Conservation (phyloP, 2,329 filamentous ascomycete genomes). For the Penicillium sp. region DNA sequence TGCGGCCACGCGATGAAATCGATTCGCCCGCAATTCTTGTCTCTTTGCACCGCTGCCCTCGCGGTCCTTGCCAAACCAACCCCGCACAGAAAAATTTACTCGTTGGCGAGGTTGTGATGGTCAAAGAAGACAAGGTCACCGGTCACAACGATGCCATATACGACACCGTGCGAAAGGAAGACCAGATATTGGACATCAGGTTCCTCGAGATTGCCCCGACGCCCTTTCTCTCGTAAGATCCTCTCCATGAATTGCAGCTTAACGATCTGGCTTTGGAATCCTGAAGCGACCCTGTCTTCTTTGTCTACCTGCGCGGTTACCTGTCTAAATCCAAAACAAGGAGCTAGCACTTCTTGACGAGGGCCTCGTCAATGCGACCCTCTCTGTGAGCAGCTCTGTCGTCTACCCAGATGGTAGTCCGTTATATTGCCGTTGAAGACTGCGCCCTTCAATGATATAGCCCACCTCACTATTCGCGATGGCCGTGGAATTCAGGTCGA, state of each 20-base stretch:
- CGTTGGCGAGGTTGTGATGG: conserved; percentile 17
- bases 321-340: conserved; percentile 22
- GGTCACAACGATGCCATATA: conserved; percentile 23
- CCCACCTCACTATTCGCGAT: conserved; percentile 20
- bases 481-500: conserved; percentile 17
- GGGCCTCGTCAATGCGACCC: conserved; percentile 21
- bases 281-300: conserved; percentile 21
- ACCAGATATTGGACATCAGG: conserved; percentile 4
- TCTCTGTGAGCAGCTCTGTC: conserved; percentile 20
- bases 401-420: conserved; percentile 21
- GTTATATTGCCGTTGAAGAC: conserved; percentile 18
- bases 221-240: conserved; percentile 18
- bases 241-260: neutral
- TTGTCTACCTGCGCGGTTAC: conserved; percentile 20
- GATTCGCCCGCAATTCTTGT: neutral
- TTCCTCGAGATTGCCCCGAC: conserved; percentile 21
- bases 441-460: conserved; percentile 15
- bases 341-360: conserved; percentile 19
- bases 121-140: conserved; percentile 17
- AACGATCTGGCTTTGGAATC: neutral
- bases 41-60: conserved; percentile 14
- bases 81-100: neutral
- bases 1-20: neutral
- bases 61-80: conserved; percentile 13
- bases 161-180: conserved; percentile 13